Conservation (phyloP, 768 basidiomycete species). For the Cantharellus anzutake region DNA sequence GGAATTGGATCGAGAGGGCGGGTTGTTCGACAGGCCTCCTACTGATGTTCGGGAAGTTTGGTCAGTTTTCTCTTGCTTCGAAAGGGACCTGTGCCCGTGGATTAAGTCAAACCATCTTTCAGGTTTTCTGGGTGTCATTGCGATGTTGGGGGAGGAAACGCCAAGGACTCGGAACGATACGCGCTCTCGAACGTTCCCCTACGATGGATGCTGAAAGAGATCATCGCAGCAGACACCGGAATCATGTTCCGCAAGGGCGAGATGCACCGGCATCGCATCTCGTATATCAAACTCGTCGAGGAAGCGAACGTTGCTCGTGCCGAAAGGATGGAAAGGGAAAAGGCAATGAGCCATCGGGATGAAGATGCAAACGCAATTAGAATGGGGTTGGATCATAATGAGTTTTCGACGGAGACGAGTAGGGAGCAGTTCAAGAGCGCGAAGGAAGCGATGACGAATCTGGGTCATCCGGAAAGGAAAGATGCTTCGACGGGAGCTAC, state of each 20-base stretch:
- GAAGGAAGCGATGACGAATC: no score
- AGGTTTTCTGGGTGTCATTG: constrained; percentile 63
- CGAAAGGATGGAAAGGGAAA: no score
- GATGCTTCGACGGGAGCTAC: no score
- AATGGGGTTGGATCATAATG: constrained; percentile 53
- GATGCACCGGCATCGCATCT: neutral
- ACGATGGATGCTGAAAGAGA: constrained; percentile 10
- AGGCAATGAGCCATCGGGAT: constrained; percentile 22
- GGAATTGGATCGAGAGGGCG: neutral
- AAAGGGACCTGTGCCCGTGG: neutral
- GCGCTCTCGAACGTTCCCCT: constrained; percentile 6
- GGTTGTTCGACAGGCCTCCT: neutral
- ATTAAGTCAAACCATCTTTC: neutral
- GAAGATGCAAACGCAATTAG: constrained; percentile 35
- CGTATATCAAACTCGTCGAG: neutral
- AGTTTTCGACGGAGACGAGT: no score
- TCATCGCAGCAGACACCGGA: constrained; percentile 4
- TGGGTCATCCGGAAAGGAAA: no score
- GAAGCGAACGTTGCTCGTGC: no score
- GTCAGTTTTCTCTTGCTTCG: constrained; percentile 12
- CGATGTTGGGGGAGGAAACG: constrained; percentile 56
- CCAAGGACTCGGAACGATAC: constrained; percentile 10
- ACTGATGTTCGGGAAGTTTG: constrained; percentile 66
- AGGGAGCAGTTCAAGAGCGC: no score
- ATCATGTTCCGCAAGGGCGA: constrained; percentile 1